Percentiles rank a stretch among this genome's conserved stretches.
Evolutionary conservation across 1,284 basidiomycete species (phyloP).

Genomic region (Papiliotrema laurentii): DNA sequence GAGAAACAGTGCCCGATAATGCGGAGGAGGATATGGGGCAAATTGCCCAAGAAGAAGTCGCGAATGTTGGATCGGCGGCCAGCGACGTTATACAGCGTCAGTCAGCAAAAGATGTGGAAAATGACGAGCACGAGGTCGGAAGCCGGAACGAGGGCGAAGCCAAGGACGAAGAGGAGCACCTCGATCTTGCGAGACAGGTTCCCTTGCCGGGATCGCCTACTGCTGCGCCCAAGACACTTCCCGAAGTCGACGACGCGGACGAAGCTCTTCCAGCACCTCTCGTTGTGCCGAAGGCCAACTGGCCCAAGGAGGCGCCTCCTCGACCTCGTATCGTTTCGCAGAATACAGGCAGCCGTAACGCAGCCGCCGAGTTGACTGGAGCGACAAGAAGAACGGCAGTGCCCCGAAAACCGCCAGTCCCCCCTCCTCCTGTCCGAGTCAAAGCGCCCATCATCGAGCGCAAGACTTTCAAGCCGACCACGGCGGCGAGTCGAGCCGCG

Average conservation of each 20-base stretch:
- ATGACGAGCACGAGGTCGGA: background rate
- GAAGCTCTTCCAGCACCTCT: background rate
- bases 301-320: background rate
- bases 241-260: background rate
- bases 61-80: too few species aligned
- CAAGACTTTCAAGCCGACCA: slow-evolving; percentile 4
- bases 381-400: background rate
- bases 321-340: background rate
- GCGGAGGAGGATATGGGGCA: too few species aligned
- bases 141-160: too few species aligned
- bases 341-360: too few species aligned
- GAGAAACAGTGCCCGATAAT: too few species aligned
- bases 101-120: background rate
- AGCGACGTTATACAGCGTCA: too few species aligned
- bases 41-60: too few species aligned
- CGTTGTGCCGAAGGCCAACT: background rate
- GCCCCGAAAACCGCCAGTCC: background rate
- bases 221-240: background rate
- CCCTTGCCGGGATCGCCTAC: background rate
- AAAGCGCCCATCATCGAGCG: background rate
- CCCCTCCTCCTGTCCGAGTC: background rate
- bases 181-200: background rate
- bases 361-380: too few species aligned
- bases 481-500: background rate
- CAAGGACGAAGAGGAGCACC: background rate